Base-by-base conservation (phyloP, 768 basidiomycete genomes). In the Podaxis carcinomalis region DNA sequence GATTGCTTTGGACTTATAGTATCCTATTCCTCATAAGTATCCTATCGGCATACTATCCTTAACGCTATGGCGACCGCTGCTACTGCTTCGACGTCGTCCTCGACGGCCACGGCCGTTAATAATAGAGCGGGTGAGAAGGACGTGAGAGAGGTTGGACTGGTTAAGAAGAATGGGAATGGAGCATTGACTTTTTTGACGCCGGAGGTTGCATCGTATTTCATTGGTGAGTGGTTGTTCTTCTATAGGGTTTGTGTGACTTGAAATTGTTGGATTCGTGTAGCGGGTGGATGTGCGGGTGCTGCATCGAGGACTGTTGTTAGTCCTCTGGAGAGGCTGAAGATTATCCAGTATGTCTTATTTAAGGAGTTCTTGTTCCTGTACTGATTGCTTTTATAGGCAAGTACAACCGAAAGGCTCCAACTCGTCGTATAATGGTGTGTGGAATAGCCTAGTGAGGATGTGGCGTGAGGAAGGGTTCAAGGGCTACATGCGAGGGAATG, bases 401-500 rank as follows among this genome's bases (percentile, higher is more conserved):
- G 93, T 93, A n/a, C 96, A 97, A 71, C 88, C 87, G 27, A 81
- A 75, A 49, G 74, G 80, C 28, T 79, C 83, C 14, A 77, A 81
- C 64, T 73, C 78, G 53, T 88, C 89, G 68, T 95, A 95, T 74
- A 86, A 80, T 66, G 93, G 93, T 19, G 93, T 95, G 37, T 92
- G 87, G 85, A 76, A 83, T 16, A 92, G 90, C 65, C 82, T 96
- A 49, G 81, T 82, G 16, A 85, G 95, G 63, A 95, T 95, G 87
- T 98, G 93, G 91, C 75, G 78, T 64, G 95, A 98, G 71, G 96
- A 98, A 73, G 96, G 96, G 6, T 88, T 95, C 73, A 83, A 75
- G 71, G 96, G 95, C 11, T 94, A 86, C 73, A 95, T 98, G 95
- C 80, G 92, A 65, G 96, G 96, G 3, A 98, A 98, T 68, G 82